A percentile compares a stretch with the other conserved stretches of the same genome.
phyloP scores from a whole-genome alignment of 148 eudicot genomes.

The Rhododendron henanense region DNA sequence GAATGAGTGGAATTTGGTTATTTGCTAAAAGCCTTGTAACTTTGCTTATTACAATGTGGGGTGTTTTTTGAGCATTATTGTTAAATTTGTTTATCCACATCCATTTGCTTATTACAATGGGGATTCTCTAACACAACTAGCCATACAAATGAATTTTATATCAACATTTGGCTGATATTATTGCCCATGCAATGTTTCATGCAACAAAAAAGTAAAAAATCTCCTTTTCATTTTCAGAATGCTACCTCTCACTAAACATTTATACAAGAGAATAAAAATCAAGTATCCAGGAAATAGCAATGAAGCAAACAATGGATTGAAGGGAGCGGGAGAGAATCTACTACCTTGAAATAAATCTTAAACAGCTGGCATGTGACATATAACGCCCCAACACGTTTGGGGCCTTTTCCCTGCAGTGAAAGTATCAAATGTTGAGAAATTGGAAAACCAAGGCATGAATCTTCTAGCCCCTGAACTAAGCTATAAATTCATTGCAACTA shows the following conservation, averaged over 20 bases:
- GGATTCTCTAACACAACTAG: neutral
- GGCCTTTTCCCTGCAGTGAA: constrained; percentile 77
- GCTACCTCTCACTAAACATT: neutral
- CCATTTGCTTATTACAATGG: too few relatives aligned
- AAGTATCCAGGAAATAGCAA: neutral
- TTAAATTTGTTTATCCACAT: too few relatives aligned
- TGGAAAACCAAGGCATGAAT: constrained; percentile 2
- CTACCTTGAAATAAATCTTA: constrained; percentile 91
- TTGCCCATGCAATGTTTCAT: constrained; percentile 4
- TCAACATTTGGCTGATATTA: neutral
- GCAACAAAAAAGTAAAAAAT: neutral
- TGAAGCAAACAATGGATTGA: neutral
- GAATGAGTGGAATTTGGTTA: too few relatives aligned
- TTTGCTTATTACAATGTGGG: too few relatives aligned
- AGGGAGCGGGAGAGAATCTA: neutral
- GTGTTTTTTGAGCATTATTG: too few relatives aligned
- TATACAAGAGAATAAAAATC: neutral
- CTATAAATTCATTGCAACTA: neutral
- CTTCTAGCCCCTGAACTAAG: neutral
- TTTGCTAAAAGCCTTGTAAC: too few relatives aligned
- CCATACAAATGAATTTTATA: neutral
- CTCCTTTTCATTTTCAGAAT: neutral
- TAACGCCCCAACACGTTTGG: constrained; percentile 95
- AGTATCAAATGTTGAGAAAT: constrained; percentile 4
- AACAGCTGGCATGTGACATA: constrained; percentile 95